Evolutionary conservation across 2,329 filamentous ascomycete species (phyloP), one percentile per base, ranked within the genome.

Genomic region (Tolypocladium paradoxum): DNA sequence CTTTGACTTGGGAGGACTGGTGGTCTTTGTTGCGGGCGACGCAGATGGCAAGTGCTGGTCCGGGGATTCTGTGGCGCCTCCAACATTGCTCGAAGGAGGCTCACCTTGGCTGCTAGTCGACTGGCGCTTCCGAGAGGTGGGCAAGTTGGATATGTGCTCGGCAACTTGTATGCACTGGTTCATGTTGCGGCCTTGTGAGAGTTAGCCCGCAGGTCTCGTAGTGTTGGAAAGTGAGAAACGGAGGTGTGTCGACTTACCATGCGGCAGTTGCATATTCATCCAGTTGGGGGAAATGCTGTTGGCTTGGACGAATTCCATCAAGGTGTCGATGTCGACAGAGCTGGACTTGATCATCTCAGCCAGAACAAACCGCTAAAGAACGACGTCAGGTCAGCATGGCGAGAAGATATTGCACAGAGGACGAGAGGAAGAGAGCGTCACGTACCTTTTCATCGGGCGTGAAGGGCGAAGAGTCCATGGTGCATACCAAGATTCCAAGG

Each of bases 301-400:
- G 38, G 61, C 56, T 56, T 62, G 73, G 58, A 82, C 69, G 55
- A 82, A 79, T 14, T 68, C 66, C 22, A 74, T 71, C 33, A 82
- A 64, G 20, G 63, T 64, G 12, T 68, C 63, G 27, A 79, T 62
- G 53, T 78, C 73, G 54, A 81, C 65, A 33, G 70, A 65, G 67
- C 78, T 82, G 55, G 71, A 71, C 60, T 81, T 82, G 65, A 82
- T 76, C 60, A 81, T 77, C 65, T 82, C 79, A 53, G 73, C 76
- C 53, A 82, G 71, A 55, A 82, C 68, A 61, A 80, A 80, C 57
- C 78, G 76, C 79, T 82, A 60, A 6, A 22, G 16, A 16, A 5
- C 6, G 24, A 29, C 22, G 6, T 29, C 16, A 29, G 11, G 3
- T 45, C 24, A 45, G 40, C 24, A 45, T 11, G 8, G 24, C 40